Evolutionary conservation across 495 filamentous ascomycete species (phyloP), one percentile per base, ranked within the genome.

Genomic region (Sordaria brevicollis): DNA sequence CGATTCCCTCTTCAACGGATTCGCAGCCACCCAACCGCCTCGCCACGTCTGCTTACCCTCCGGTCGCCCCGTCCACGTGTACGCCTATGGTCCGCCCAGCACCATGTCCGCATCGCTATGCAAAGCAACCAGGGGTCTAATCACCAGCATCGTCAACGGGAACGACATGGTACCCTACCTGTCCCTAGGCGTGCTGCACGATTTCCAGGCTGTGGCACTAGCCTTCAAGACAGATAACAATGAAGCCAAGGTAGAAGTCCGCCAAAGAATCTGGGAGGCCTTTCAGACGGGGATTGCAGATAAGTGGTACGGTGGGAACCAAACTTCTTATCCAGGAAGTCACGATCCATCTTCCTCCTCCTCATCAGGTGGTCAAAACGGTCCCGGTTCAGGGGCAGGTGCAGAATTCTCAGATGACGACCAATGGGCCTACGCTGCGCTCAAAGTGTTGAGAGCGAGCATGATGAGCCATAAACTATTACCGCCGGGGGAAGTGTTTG

Each of bases 401-500:
- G n/a, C n/a, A n/a, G 34, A 65, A 62, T 10, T 68, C 13, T 80
- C 79, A 5, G 87, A 88, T 41, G 86, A 91, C 67, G 91, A 92
- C 68, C 82, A 87, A 25, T 93, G 90, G 90, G 87, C 89, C 13
- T 90, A 87, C 76, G 86, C 87, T 4, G 88, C 90, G 8, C 84
- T 94, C 1, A 88, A 89, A 72, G 81, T 84, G 0, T 77, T 93
- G 35, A 80, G 91, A 1, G 88, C 88, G 0, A 86, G 86, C 71
- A 92, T 94, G 91, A 81, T 85, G 69, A 86, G 84, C 29, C 81
- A 86, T 13, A 94, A 93, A 74, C 80, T 94, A 8, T 79, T 92
- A 70, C 91, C 91, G 2, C 91, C 91, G 0, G 91, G 91, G 15
- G 90, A 93, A 74, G 89, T 93, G 1, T 93, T 92, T 79, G 83